Conservation (phyloP, 805 yeast genomes). For the Tetrapisispora iriomotensis region DNA sequence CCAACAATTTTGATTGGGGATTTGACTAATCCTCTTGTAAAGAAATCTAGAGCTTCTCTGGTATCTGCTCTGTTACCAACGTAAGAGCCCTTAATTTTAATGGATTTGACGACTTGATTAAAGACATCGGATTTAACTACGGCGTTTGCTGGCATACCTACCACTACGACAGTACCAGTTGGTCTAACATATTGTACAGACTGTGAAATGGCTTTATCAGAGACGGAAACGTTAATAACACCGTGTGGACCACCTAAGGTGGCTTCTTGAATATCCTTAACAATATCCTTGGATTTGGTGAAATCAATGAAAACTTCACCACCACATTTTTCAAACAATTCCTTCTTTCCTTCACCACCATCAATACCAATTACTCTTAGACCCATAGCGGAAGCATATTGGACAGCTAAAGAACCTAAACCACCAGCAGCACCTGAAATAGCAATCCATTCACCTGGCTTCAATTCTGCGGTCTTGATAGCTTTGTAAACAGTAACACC, state of each 20-base stretch:
- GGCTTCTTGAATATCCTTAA: constrained; percentile 39
- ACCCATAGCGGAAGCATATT: constrained; percentile 53
- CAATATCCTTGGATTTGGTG: constrained; percentile 41
- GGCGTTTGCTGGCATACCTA: constrained; percentile 73
- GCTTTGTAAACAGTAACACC: constrained; percentile 58
- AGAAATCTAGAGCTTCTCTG: constrained; percentile 63
- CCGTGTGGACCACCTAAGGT: constrained; percentile 69
- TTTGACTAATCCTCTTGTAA: constrained; percentile 52
- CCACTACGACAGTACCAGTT: constrained; percentile 59
- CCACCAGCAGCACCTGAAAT: constrained; percentile 58
- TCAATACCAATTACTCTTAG: constrained; percentile 46
- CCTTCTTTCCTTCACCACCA: constrained; percentile 44
- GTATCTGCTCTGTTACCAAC: constrained; percentile 86
- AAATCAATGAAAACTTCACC: constrained; percentile 50
- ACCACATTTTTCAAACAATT: constrained; percentile 37
- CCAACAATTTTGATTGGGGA: constrained; percentile 55
- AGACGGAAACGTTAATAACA: constrained; percentile 59
- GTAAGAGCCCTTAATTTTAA: constrained; percentile 67
- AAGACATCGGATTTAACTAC: constrained; percentile 56
- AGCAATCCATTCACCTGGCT: constrained; percentile 50
- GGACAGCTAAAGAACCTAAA: constrained; percentile 48
- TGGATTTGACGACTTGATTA: constrained; percentile 59
- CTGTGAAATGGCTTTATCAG: constrained; percentile 51
- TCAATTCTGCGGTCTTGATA: constrained; percentile 39
- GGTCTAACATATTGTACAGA: constrained; percentile 51